Evolutionary conservation across 2,329 filamentous ascomycete genomes (phyloP).

Genomic region (Aspergillus phoenicis): DNA sequence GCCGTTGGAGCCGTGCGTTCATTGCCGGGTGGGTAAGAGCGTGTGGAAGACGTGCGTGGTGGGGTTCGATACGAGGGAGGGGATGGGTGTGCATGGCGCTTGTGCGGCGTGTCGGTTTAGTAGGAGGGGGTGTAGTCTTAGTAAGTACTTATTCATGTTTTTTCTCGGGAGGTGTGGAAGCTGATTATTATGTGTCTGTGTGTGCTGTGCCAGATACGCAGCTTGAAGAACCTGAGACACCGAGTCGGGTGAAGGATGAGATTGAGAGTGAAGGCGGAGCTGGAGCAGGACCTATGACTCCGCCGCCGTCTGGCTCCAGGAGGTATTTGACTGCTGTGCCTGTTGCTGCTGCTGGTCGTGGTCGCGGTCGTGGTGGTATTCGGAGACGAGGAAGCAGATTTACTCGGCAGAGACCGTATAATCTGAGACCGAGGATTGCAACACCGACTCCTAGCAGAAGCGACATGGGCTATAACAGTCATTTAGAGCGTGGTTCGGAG

Average conservation of each 20-base stretch:
- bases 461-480: not conserved
- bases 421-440: not conserved
- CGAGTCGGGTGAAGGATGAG: too few species aligned
- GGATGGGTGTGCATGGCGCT: not conserved
- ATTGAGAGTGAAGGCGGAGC: too few species aligned
- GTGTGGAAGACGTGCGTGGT: conserved; percentile 11
- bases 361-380: too few species aligned
- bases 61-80: not conserved
- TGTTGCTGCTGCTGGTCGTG: too few species aligned
- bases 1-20: not conserved
- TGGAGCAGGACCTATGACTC: too few species aligned
- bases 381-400: too few species aligned
- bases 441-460: not conserved
- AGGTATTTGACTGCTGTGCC: too few species aligned
- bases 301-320: too few species aligned
- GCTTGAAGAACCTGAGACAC: too few species aligned
- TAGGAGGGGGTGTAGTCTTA: not conserved
- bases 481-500: not conserved
- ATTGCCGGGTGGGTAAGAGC: not conserved
- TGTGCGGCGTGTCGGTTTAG: conserved; percentile 15
- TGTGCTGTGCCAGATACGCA: not conserved
- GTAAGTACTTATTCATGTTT: not conserved
- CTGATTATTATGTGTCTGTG: too few species aligned
- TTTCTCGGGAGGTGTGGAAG: not conserved
- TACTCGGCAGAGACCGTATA: accelerated